Evolutionary conservation across 2,329 filamentous ascomycete species (phyloP).

Genomic region (Phaeosphaeriaceae sp.): DNA sequence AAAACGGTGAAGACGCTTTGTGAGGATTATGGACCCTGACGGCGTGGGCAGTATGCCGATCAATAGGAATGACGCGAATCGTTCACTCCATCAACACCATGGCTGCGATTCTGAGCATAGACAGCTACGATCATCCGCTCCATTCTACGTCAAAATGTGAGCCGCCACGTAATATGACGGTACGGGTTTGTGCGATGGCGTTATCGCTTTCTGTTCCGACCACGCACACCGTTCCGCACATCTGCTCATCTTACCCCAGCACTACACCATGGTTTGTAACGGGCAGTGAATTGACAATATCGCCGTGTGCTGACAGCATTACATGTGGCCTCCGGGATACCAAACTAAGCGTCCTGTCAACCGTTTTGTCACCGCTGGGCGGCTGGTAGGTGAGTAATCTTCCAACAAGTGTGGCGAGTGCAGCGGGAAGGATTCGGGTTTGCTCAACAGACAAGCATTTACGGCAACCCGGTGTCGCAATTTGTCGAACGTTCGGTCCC

Average conservation of each 20-base stretch:
- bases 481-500: not conserved
- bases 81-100: not conserved
- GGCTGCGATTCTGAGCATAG: not conserved
- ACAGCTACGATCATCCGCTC: not conserved
- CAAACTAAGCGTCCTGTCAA: not conserved
- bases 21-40: not conserved
- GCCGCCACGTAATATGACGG: not conserved
- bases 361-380: constrained; percentile 2
- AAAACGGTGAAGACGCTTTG: not conserved
- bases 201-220: not conserved
- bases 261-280: not conserved
- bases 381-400: not conserved
- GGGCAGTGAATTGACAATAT: not conserved
- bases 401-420: constrained; percentile 18
- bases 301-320: not conserved
- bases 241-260: not conserved
- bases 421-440: constrained; percentile 16
- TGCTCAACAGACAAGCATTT: constrained; percentile 16
- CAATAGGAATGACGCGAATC: not conserved
- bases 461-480: constrained; percentile 2
- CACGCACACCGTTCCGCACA: not conserved
- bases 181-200: not conserved
- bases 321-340: not conserved
- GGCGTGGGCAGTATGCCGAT: not conserved
- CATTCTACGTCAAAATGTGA: not conserved